Percentiles rank a stretch among this genome's conserved stretches.
Evolutionary conservation across 768 basidiomycete genomes (phyloP).

Genomic region (Cystobasidium ongulense): DNA sequence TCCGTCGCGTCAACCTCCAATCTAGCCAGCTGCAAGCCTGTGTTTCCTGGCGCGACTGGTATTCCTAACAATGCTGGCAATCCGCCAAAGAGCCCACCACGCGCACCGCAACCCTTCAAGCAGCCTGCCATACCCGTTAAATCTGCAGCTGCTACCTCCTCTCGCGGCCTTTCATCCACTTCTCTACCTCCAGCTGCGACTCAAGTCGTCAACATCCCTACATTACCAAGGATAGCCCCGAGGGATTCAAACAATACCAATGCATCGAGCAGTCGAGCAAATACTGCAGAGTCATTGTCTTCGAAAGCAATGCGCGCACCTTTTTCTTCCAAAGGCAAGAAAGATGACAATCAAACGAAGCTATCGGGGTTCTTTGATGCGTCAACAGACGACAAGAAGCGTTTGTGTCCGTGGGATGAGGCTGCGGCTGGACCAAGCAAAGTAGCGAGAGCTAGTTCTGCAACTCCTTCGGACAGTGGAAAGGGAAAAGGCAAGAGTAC

Average conservation of each 20-base stretch:
- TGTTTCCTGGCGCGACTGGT: not conserved
- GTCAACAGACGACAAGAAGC: not conserved
- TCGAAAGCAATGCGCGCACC: not conserved
- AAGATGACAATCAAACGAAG: not conserved
- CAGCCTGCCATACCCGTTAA: not conserved
- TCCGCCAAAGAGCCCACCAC: not conserved
- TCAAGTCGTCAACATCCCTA: slow-evolving; percentile 2
- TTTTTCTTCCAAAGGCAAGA: not conserved
- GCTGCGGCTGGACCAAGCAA: not conserved
- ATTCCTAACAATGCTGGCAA: not conserved
- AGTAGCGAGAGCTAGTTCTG: not conserved
- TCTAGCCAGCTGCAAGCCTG: not conserved
- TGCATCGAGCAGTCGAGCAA: not conserved
- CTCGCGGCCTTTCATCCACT: not conserved
- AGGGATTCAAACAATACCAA: not conserved
- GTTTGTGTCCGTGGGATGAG: not conserved
- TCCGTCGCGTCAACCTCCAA: slow-evolving; percentile 1
- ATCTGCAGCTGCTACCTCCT: not conserved
- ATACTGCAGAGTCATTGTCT: not conserved
- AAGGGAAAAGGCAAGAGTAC: slow-evolving; percentile 22
- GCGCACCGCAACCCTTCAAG: not conserved
- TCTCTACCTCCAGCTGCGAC: not conserved
- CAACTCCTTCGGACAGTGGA: not conserved
- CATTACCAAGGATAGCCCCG: not conserved
- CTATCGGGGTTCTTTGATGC: not conserved